Conservation (phyloP, 2,329 filamentous ascomycete genomes). For the Aspergillus sojae region DNA sequence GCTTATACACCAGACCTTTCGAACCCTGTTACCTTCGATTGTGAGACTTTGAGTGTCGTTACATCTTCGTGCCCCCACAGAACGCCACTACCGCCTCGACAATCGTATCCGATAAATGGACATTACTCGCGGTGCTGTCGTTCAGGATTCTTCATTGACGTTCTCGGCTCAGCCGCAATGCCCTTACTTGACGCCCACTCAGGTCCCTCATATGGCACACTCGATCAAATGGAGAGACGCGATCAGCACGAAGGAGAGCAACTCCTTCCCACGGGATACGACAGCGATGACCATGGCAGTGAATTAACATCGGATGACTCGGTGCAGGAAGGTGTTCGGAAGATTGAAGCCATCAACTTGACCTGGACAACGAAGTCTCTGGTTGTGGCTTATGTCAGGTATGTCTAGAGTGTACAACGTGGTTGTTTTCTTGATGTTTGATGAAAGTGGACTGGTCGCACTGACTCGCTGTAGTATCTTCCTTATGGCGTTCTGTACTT, state of each 20-base stretch:
- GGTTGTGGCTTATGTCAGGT: constrained; percentile 52
- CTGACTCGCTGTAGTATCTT: constrained; percentile 50
- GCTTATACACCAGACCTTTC: constrained; percentile 2
- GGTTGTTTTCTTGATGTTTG: neutral
- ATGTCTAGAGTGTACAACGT: constrained; percentile 27
- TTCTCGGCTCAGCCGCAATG: constrained; percentile 29
- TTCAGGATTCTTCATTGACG: constrained; percentile 14
- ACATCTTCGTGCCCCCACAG: neutral
- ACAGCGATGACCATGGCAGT: constrained; percentile 28
- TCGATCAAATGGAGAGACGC: constrained; percentile 28
- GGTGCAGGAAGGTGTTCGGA: constrained; percentile 52
- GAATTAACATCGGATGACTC: constrained; percentile 30
- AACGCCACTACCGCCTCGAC: neutral
- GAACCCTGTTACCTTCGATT: constrained; percentile 8
- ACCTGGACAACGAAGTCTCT: constrained; percentile 56
- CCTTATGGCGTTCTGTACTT: constrained; percentile 67
- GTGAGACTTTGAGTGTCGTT: neutral
- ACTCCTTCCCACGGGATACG: constrained; percentile 32
- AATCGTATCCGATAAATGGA: constrained; percentile 27
- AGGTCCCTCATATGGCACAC: constrained; percentile 39
- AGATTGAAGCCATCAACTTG: constrained; percentile 56
- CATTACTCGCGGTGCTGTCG: constrained; percentile 8
- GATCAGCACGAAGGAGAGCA: constrained; percentile 35
- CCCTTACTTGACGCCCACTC: constrained; percentile 33
- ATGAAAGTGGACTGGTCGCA: neutral